phyloP scores from a whole-genome alignment of 495 filamentous ascomycete species.

The Aspergillus haitiensis region DNA sequence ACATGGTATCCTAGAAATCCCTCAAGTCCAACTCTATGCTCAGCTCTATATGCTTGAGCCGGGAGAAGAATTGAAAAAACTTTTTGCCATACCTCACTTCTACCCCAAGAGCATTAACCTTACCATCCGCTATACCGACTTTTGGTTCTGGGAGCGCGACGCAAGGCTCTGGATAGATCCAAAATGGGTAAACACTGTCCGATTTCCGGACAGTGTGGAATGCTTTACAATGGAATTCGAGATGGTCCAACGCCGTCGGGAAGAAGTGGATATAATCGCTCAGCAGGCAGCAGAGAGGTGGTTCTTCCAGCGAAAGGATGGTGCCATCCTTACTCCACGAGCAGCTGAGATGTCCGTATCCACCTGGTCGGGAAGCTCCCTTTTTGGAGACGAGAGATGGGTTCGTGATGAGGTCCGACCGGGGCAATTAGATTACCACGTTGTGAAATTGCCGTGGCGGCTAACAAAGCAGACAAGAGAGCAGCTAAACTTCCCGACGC shows the following conservation, averaged over 20 bases:
- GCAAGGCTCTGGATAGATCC: conserved; percentile 23
- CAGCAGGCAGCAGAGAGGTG: conserved; percentile 24
- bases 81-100: conserved; percentile 24
- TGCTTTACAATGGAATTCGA: conserved; percentile 33
- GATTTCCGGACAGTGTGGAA: conserved; percentile 28
- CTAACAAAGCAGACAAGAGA: background rate
- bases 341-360: conserved; percentile 16
- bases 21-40: conserved; percentile 25
- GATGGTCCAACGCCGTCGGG: conserved; percentile 26
- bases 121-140: conserved; percentile 36
- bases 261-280: conserved; percentile 30
- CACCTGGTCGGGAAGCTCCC: conserved; percentile 33
- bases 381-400: conserved; percentile 24
- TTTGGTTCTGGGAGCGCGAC: conserved; percentile 32
- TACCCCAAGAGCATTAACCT: conserved; percentile 25
- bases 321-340: conserved; percentile 17
- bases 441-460: conserved; percentile 28
- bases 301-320: conserved; percentile 31
- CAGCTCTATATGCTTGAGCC: conserved; percentile 28
- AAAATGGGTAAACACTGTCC: conserved; percentile 24
- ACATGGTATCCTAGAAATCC: conserved; percentile 15
- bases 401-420: conserved; percentile 29
- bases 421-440: conserved; percentile 33
- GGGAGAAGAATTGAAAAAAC: conserved; percentile 12
- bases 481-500: background rate